Evolutionary conservation across 352 stramenopile genomes (phyloP), one percentile per base, ranked within the genome.

Genomic region (Aphanomyces astaci): DNA sequence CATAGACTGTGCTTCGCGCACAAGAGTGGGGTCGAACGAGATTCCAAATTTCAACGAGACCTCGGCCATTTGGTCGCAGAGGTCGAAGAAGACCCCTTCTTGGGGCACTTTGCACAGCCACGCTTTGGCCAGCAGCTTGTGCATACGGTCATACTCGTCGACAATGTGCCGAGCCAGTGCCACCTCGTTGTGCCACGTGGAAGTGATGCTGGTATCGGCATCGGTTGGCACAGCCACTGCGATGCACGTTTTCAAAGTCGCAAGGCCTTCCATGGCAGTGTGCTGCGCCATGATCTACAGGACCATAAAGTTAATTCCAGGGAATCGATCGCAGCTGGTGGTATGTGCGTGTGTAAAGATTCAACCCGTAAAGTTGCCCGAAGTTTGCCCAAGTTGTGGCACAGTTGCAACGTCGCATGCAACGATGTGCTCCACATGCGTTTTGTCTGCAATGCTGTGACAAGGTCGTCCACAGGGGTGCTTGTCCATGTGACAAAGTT

Each of bases 21-120:
- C 51, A 2, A 59, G 19, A 1, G 30, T 32, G 5, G 22, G 15
- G 51, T 59, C 51, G 24, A 59, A 59, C 15, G 51, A 0, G 24
- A 59, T 59, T 4, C 51, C 51, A 2, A 39, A 39, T 30, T 4
- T 4, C 11, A 28, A 7, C 51, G 51, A 7, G 25, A 59, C 30
- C 5, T 17, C 30, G 1, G 15, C 25, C 15, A 59, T 39, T 32
- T 32, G 51, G n/a, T 59, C 51, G 51, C 51, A 59, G 22, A 59
- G n/a, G 24, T 59, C 24, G 0, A 59, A n/a, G n/a, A 59, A 59
- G 7, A 59, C 24, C 19, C n/a, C 19, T n/a, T 59, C 51, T 19
- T 59, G 51, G 5, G 51, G 51, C 25, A 59, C 51, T 59, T 59
- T 59, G 13, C 17, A 59, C 13, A 59, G 27, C 51, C 51, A 59